Evolutionary conservation across 176 grass and related monocot genomes (phyloP).

Genomic region (Pontederia paniculata): DNA sequence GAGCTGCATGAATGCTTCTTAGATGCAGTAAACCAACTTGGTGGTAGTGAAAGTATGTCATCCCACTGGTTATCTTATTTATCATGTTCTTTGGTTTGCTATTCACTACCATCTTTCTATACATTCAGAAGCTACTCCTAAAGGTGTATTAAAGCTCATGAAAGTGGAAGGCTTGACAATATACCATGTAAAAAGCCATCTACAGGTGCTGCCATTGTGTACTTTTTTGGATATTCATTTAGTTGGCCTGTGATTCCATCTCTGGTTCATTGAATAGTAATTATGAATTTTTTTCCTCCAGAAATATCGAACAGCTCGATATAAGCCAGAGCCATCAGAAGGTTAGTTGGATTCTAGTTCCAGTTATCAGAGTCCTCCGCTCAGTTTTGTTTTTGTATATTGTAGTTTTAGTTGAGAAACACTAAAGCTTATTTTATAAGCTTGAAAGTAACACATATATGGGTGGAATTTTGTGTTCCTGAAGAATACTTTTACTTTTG

Average conservation of each 20-base stretch:
- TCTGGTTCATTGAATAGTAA: conserved; percentile 13
- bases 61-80: conserved; percentile 18
- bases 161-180: conserved; percentile 88
- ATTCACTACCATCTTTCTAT: neutral
- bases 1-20: conserved; percentile 93
- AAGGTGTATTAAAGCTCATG: conserved; percentile 82
- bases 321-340: conserved; percentile 62
- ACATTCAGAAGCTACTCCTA: conserved; percentile 84
- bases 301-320: conserved; percentile 84
- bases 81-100: neutral
- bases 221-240: conserved; percentile 14
- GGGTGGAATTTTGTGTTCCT: neutral
- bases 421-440: neutral
- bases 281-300: conserved; percentile 24
- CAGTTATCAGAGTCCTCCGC: conserved; percentile 8
- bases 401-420: neutral
- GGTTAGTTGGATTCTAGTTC: conserved; percentile 36
- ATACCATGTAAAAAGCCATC: conserved; percentile 97
- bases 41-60: conserved; percentile 80
- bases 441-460: neutral
- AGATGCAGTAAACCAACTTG: conserved; percentile 84
- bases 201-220: conserved; percentile 63
- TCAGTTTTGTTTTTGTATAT: conserved; percentile 6
- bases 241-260: conserved; percentile 2
- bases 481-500: conserved; percentile 5